phyloP scores from a whole-genome alignment of 1,139 yeast genomes.

The Kodamaea anthophila region DNA sequence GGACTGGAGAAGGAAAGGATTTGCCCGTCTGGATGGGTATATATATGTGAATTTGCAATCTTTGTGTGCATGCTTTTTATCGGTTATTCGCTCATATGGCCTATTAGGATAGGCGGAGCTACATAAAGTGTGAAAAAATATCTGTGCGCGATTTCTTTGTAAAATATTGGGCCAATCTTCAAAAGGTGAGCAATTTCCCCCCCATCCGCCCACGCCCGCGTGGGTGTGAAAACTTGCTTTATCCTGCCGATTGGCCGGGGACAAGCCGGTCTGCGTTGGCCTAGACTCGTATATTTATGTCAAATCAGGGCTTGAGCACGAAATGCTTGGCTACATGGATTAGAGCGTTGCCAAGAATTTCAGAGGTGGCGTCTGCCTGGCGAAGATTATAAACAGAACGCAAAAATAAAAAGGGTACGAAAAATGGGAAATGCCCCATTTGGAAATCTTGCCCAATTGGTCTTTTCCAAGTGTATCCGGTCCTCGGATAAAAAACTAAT shows the following conservation, averaged over 20 bases:
- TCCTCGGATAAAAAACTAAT: too few species aligned
- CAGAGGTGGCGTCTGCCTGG: constrained; percentile 2
- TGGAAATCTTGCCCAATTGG: too few species aligned
- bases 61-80: neutral
- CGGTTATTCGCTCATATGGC: constrained; percentile 2
- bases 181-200: constrained; percentile 7
- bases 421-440: too few species aligned
- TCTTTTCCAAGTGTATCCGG: too few species aligned
- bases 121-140: neutral
- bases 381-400: too few species aligned
- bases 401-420: too few species aligned
- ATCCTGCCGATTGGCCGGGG: too few species aligned
- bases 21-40: constrained; percentile 1
- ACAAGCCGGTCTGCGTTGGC: too few species aligned
- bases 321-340: constrained; percentile 7
- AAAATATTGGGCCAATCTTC: constrained; percentile 6
- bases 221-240: too few species aligned
- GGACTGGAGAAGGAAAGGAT: too few species aligned
- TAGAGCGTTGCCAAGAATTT: constrained; percentile 4
- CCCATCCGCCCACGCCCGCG: too few species aligned
- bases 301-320: constrained; percentile 3
- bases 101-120: neutral
- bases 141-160: neutral
- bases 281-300: constrained; percentile 1
- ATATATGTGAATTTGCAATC: neutral